Evolutionary conservation across 805 yeast genomes (phyloP), one percentile per base, ranked within the genome.

Genomic region (Danielia reshetovae): DNA sequence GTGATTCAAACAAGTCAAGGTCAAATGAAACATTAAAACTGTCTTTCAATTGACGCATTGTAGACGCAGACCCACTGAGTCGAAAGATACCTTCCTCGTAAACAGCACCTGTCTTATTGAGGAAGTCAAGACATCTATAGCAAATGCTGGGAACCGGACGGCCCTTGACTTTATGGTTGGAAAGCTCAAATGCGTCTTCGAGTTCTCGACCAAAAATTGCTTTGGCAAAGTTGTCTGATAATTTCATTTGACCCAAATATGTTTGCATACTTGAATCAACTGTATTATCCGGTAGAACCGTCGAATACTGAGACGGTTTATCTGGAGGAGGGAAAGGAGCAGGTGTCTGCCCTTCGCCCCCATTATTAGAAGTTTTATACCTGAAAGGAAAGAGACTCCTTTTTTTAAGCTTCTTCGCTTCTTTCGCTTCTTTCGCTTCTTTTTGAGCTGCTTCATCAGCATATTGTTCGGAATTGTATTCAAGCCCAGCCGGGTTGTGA

Each of bases 41-140:
- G 30, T 76, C 85, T 49, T 81, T 85, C 39, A 85, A 68, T 26
- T 68, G 74, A 43, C 80, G 76, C 25, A 85, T 86, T 34, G 81
- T 71, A 1, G 87, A 73, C 36, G 88, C 83, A 24, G 95, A 85
- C 4, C 97, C 97, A 59, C 89, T 85, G 38, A 88, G 65, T 42
- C 98, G 70, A 65, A 93, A 93, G 3, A 90, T 75, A 8, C 98
- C 98, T 51, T 88, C 95, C 56, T 86, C 93, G 42, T 74, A 74
- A n/a, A 81, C 66, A 0, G 95, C 95, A 15, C 81, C 77, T 17
- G 79, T 73, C 24, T 67, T 70, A 32, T 72, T 70, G 32, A 90
- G 65, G 45, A 72, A 85, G 37, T 77, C 82, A 22, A 89, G 51
- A 51, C 96, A 87, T 40, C 95, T 63, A 48, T 65, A 83, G 12